A percentile compares a stretch with the other conserved stretches of the same genome.
Conservation (phyloP, 2,329 filamentous ascomycete species). For the Pyrenochaeta sp. region DNA sequence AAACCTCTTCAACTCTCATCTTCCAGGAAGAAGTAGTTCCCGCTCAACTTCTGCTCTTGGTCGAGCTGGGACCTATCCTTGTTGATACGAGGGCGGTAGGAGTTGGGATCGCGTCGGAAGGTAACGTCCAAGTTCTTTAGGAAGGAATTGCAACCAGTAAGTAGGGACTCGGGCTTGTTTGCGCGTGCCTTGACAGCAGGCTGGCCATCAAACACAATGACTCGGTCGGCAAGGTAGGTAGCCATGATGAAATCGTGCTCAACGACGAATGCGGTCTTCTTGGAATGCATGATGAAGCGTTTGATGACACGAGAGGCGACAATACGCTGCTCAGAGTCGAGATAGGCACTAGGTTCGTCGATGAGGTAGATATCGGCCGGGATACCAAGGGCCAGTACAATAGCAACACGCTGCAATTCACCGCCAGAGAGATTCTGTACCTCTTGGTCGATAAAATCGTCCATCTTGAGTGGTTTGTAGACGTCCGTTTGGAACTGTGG, state of each 20-base stretch:
- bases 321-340: slow-evolving; percentile 99
- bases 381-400: slow-evolving; percentile 93
- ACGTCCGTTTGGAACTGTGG: slow-evolving; percentile 99
- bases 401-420: slow-evolving; percentile 99
- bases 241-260: slow-evolving; percentile 99
- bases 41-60: slow-evolving; percentile 92
- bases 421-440: slow-evolving; percentile 98
- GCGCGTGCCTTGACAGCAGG: slow-evolving; percentile 89
- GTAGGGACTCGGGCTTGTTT: slow-evolving; percentile 87
- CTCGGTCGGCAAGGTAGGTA: slow-evolving; percentile 83
- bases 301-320: slow-evolving; percentile 97
- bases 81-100: slow-evolving; percentile 97
- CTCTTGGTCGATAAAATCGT: slow-evolving; percentile 99
- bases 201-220: slow-evolving; percentile 97
- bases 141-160: slow-evolving; percentile 97
- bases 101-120: slow-evolving; percentile 96
- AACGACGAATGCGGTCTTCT: slow-evolving; percentile 99
- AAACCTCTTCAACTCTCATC: slow-evolving; percentile 77
- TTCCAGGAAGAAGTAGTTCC: slow-evolving; percentile 99
- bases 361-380: slow-evolving; percentile 99
- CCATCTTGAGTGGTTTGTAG: slow-evolving; percentile 98
- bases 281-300: slow-evolving; percentile 99
- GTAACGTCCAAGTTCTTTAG: slow-evolving; percentile 96
- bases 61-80: slow-evolving; percentile 95
- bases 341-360: slow-evolving; percentile 85